phyloP scores from a whole-genome alignment of 176 grass and related monocot species.

The Bolboschoenus planiculmis region DNA sequence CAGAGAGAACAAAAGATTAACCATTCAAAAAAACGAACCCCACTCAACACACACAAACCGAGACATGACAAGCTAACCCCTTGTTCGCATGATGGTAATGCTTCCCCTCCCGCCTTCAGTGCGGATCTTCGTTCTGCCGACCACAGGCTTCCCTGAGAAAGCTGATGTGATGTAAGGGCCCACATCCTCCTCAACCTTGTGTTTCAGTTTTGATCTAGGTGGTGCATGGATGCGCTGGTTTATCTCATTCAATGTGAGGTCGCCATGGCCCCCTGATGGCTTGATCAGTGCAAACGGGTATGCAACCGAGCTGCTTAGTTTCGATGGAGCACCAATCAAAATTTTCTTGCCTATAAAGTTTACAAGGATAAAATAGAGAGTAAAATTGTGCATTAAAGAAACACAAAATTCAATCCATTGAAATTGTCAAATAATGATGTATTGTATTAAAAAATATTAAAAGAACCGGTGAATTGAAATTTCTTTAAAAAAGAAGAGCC shows the following conservation, averaged over 20 bases:
- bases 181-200: constrained; percentile 40
- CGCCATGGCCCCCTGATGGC: constrained; percentile 48
- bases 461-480: background rate
- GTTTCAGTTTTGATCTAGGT: constrained; percentile 49
- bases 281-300: constrained; percentile 90
- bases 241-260: constrained; percentile 66
- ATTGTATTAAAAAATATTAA: background rate
- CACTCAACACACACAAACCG: background rate
- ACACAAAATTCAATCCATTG: background rate
- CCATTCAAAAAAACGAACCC: background rate
- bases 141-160: constrained; percentile 78
- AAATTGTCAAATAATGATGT: background rate
- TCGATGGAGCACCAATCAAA: constrained; percentile 42
- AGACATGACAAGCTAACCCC: constrained; percentile 30
- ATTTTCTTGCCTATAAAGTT: constrained; percentile 41
- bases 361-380: background rate
- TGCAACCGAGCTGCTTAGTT: constrained; percentile 41
- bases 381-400: background rate
- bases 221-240: constrained; percentile 67
- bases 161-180: constrained; percentile 38
- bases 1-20: background rate
- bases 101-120: constrained; percentile 75
- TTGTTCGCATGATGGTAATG: constrained; percentile 87
- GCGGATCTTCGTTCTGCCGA: constrained; percentile 74
- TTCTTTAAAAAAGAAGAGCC: background rate